Evolutionary conservation across 2,329 filamentous ascomycete species (phyloP).

Genomic region (Lachnellula cervina): DNA sequence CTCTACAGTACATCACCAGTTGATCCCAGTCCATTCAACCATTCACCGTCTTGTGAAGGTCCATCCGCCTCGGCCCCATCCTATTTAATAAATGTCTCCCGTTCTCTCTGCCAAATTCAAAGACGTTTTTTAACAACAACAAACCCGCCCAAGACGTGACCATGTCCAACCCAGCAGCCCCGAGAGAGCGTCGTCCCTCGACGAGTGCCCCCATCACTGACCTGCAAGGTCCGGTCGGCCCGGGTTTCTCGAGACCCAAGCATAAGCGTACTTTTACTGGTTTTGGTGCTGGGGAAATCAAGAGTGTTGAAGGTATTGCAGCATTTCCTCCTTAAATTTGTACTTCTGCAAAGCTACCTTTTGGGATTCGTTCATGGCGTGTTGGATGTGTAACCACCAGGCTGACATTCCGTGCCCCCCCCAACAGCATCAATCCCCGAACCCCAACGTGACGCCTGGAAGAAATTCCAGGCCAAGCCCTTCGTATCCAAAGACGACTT

Average conservation of each 20-base stretch:
- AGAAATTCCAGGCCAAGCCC: constrained; percentile 55
- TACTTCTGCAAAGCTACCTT: neutral
- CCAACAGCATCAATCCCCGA: constrained; percentile 74
- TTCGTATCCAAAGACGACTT: constrained; percentile 82
- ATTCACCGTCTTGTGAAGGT: neutral
- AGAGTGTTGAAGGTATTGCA: constrained; percentile 74
- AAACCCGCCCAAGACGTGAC: neutral
- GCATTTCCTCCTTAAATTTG: neutral
- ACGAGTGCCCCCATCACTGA: constrained; percentile 79
- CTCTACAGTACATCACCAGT: neutral
- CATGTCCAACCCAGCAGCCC: constrained; percentile 23
- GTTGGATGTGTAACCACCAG: neutral
- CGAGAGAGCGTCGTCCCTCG: constrained; percentile 75
- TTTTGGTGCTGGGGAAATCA: constrained; percentile 86
- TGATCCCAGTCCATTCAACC: neutral
- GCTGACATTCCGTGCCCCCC: constrained; percentile 1
- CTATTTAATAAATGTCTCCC: neutral
- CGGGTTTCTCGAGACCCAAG: constrained; percentile 83
- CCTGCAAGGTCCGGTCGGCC: constrained; percentile 80
- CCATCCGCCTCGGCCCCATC: neutral
- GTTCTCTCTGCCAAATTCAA: neutral
- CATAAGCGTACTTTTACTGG: constrained; percentile 97
- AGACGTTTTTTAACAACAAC: neutral
- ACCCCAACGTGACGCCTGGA: constrained; percentile 77
- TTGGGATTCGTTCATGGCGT: neutral